Percentiles rank a stretch among this genome's conserved stretches.
phyloP scores from a whole-genome alignment of 2,329 filamentous ascomycete genomes.

The Thielaviopsis cerberus region DNA sequence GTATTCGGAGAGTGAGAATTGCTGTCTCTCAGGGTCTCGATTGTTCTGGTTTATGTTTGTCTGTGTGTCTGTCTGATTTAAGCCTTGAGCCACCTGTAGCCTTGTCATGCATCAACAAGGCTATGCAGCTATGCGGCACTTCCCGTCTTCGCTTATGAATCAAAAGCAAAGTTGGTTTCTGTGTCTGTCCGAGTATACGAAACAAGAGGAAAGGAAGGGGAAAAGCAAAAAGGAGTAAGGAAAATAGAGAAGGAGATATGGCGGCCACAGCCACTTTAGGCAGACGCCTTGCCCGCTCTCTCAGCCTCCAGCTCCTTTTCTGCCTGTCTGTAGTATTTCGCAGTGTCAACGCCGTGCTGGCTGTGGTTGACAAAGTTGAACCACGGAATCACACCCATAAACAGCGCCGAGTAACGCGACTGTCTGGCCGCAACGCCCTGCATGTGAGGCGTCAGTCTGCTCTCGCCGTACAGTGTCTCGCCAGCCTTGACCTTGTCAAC shows the following conservation, averaged over 20 bases:
- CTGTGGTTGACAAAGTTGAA: constrained; percentile 97
- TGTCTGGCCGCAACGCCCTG: constrained; percentile 86
- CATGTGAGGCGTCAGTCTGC: constrained; percentile 63
- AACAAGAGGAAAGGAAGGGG: background rate
- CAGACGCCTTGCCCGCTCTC: constrained; percentile 15
- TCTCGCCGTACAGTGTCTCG: constrained; percentile 72
- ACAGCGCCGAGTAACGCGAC: constrained; percentile 75
- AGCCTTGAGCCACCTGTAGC: background rate
- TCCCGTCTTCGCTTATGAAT: background rate
- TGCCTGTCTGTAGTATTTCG: constrained; percentile 93
- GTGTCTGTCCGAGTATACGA: background rate
- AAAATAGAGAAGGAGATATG: too few species aligned
- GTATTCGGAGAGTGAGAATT: background rate
- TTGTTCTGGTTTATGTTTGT: background rate
- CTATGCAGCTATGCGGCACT: background rate
- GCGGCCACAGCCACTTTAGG: background rate
- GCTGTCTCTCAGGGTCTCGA: background rate
- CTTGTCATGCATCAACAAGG: background rate
- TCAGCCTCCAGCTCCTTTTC: constrained; percentile 84
- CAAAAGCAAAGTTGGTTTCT: background rate
- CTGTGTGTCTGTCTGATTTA: background rate
- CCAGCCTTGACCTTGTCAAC: constrained; percentile 87
- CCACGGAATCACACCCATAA: constrained; percentile 76
- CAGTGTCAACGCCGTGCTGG: constrained; percentile 89
- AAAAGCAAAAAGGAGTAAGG: background rate